Evolutionary conservation across 139 green algal genomes (phyloP).

Genomic region (Gonium pectorale): DNA sequence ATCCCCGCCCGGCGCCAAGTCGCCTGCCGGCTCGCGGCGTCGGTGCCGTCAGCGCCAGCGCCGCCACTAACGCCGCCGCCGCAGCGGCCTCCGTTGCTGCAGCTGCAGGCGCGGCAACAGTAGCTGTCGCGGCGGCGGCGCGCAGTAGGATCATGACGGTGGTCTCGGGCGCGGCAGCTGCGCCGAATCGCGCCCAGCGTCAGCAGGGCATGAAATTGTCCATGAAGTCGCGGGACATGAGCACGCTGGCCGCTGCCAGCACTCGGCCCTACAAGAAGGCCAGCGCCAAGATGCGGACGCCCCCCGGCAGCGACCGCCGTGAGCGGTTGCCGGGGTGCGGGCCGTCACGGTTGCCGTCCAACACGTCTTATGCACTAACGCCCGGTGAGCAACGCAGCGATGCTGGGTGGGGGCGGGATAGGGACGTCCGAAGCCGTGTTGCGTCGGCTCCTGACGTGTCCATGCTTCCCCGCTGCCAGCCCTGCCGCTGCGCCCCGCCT

Average conservation of each 20-base stretch:
- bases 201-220: not conserved
- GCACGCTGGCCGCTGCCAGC: constrained; percentile 16
- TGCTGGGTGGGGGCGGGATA: not conserved
- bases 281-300: too few species aligned
- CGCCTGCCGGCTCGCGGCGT: not conserved
- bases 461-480: too few species aligned
- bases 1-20: too few species aligned
- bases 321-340: not conserved
- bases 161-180: not conserved
- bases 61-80: not conserved
- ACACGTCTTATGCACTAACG: not conserved
- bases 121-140: not conserved
- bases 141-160: too few species aligned
- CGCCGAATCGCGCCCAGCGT: not conserved
- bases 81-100: not conserved
- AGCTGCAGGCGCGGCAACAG: not conserved
- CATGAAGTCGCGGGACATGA: not conserved
- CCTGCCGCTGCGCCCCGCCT: too few species aligned
- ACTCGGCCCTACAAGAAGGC: not conserved
- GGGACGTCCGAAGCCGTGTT: not conserved
- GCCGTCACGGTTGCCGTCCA: not conserved
- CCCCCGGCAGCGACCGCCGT: not conserved
- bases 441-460: not conserved
- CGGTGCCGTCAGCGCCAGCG: not conserved
- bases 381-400: not conserved